Evolutionary conservation across 257 asterid species (phyloP), one percentile per base, ranked within the genome.

Genomic region (Anisodus tanguticus): DNA sequence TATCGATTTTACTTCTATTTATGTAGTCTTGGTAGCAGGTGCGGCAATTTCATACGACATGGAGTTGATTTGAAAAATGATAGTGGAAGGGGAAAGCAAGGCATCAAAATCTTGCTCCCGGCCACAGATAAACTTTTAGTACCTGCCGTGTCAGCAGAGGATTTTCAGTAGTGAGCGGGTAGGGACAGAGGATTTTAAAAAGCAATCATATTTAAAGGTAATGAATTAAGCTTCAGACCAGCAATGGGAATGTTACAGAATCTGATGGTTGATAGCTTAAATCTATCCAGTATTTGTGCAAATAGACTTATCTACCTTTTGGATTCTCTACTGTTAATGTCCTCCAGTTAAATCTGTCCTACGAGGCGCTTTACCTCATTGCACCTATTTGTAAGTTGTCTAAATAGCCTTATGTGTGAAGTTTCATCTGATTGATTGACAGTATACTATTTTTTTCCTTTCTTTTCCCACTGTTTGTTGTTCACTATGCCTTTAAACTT

Each of bases 311-410:
- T 51, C 64, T 8, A 22, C 63, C 22, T 53, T 76, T 26, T 13
- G 26, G 47, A 13, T 51, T 26, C 81, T 76, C 64, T 76, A 8
- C 57, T 53, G 45, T 26, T n/a, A 26, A 76, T 1, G 11, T 16
- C 47, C 81, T 76, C 47, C 47, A 51, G 8, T 51, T 31, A 76
- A 51, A 26, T 76, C 9, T 76, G 60, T 53, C 64, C 81, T 51
- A 13, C 26, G 81, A 76, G 81, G 47, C 8, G 35, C 12, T 7
- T 76, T 47, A 51, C 81, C 81, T 76, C 47, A 51, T 8, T 76
- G 12, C 63, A 51, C 45, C 81, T 22, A 76, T 47, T 47, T 19
- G 59, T 47, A 51, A 72, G 80, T 72, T 26, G 81, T 76, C 63
- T 51, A 76, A 53, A 51, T 76, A 51, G 47, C 12, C 59, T 76